Evolutionary conservation across 306 rosid genomes (phyloP).

Genomic region (Pachyrhizus erosus): DNA sequence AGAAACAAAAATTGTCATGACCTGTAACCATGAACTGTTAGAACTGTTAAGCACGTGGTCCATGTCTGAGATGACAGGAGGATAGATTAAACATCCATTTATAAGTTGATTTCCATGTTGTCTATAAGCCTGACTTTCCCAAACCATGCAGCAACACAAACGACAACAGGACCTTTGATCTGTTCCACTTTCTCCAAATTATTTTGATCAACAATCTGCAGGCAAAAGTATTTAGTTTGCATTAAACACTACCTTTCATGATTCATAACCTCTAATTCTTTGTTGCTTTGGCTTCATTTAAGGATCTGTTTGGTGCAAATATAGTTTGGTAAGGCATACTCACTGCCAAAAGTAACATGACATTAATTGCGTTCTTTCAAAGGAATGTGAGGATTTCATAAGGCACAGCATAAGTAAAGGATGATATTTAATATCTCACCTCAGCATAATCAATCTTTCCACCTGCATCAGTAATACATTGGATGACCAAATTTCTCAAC

Average conservation of each 20-base stretch:
- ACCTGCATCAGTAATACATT: conserved; percentile 70
- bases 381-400: conserved; percentile 13
- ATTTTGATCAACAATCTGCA: conserved; percentile 83
- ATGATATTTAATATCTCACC: conserved; percentile 48
- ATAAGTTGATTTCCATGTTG: conserved; percentile 75
- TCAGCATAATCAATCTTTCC: conserved; percentile 91
- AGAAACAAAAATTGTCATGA: not conserved
- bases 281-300: conserved; percentile 26
- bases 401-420: not conserved
- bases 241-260: conserved; percentile 7
- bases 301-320: not conserved
- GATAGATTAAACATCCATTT: conserved; percentile 31
- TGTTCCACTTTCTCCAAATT: conserved; percentile 64
- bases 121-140: conserved; percentile 83
- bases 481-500: conserved; percentile 55
- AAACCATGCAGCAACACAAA: conserved; percentile 89
- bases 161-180: conserved; percentile 74
- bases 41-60: not conserved
- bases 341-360: not conserved
- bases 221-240: conserved; percentile 29
- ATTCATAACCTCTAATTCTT: conserved; percentile 1
- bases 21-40: not conserved
- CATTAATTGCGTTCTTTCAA: not conserved
- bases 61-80: conserved; percentile 11
- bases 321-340: conserved; percentile 3